Conservation (phyloP, 2,329 filamentous ascomycete species). For the Colletotrichum agaves region DNA sequence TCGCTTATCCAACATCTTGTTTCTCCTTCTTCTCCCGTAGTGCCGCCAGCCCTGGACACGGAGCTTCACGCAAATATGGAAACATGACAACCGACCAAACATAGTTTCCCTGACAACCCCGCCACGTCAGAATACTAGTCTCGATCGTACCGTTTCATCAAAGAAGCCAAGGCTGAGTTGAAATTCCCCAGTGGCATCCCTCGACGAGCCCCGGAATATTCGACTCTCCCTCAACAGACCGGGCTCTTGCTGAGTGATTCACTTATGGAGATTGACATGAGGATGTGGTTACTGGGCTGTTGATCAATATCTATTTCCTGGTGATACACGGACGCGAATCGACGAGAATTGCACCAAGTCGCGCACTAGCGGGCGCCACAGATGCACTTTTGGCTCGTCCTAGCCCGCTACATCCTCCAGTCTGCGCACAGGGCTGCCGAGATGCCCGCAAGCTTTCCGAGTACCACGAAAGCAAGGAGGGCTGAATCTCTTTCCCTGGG, state of each 20-base stretch:
- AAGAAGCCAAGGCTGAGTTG: not conserved
- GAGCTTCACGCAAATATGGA: not conserved
- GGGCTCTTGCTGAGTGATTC: no score
- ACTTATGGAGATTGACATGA: not conserved
- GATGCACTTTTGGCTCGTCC: conserved; percentile 9
- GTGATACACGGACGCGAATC: conserved; percentile 12
- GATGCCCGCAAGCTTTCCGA: not conserved
- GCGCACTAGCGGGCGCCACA: conserved; percentile 23
- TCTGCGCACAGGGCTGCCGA: conserved; percentile 17
- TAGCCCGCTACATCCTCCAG: not conserved
- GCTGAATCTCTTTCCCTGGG: not conserved
- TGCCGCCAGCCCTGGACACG: conserved; percentile 9
- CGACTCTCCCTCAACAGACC: not conserved
- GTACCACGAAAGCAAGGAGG: conserved; percentile 4
- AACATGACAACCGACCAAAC: not conserved
- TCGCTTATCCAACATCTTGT: conserved; percentile 13
- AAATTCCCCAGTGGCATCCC: not conserved
- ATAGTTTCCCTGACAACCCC: not conserved
- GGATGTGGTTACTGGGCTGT: not conserved
- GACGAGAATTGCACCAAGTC: not conserved
- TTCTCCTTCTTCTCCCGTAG: conserved; percentile 3
- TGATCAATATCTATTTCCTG: conserved; percentile 2
- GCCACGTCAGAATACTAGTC: not conserved
- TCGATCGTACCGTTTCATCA: conserved; percentile 8
- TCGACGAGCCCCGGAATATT: not conserved